Percentiles rank a stretch among this genome's conserved stretches.
These are phyloP conservation scores for Acanthamoeba castellanii DNA, from an alignment of 208 protist species.

Conservation along the genomic window DNA sequence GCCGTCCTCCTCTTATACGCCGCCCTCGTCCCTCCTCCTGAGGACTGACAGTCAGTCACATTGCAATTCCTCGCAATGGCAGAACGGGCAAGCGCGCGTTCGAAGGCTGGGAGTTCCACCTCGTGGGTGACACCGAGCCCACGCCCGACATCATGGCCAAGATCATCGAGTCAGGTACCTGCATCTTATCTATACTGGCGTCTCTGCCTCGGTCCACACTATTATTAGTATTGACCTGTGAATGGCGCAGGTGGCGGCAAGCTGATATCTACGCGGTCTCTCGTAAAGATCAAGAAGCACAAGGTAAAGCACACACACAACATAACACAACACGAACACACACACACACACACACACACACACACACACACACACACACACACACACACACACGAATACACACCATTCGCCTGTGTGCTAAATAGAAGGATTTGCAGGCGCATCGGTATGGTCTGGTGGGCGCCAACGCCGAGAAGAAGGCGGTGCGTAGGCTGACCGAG, in stretches of 20 bases:
- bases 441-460: constrained; percentile 46
- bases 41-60: not conserved
- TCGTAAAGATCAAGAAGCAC: constrained; percentile 6
- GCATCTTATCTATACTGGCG: too few relatives aligned
- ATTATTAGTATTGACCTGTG: not conserved
- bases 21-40: not conserved
- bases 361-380: not conserved
- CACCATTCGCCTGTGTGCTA: not conserved
- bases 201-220: not conserved
- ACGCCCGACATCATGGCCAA: constrained; percentile 43
- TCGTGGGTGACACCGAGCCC: constrained; percentile 36
- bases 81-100: constrained; percentile 31
- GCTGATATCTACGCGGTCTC: not conserved
- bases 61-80: not conserved
- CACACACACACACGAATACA: not conserved
- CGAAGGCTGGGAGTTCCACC: constrained; percentile 42
- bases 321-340: not conserved
- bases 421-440: not conserved
- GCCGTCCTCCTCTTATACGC: not conserved
- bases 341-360: not conserved
- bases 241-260: not conserved
- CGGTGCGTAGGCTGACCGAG: constrained; percentile 21
- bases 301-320: not conserved
- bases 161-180: constrained; percentile 11
- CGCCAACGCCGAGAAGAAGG: constrained; percentile 1